These are phyloP conservation scores for Beta vulgaris DNA, from an alignment of 148 eudicot species.

Conservation along the genomic window DNA sequence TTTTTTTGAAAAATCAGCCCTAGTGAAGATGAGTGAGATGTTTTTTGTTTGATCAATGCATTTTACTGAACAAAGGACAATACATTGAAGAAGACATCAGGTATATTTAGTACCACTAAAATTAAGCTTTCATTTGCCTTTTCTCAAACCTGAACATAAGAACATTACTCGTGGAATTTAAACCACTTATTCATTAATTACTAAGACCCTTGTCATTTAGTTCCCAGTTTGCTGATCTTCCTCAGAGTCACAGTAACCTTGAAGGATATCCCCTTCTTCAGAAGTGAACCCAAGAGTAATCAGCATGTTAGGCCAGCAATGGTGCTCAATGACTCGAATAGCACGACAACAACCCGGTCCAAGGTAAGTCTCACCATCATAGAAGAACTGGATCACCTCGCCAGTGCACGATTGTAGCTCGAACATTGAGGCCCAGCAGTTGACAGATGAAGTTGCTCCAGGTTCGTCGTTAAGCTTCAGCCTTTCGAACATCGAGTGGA, in stretches of 20 bases:
- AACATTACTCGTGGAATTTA: neutral
- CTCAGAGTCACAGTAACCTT: slow-evolving; percentile 55
- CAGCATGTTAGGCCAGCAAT: slow-evolving; percentile 74
- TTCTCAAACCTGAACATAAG: neutral
- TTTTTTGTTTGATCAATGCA: slow-evolving; percentile 1
- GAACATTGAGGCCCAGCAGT: slow-evolving; percentile 55
- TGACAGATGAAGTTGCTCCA: neutral
- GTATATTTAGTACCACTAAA: neutral
- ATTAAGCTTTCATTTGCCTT: too few relatives aligned
- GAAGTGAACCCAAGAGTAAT: slow-evolving; percentile 52
- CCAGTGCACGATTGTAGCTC: slow-evolving; percentile 57
- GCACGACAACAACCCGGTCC: slow-evolving; percentile 58
- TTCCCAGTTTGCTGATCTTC: slow-evolving; percentile 11
- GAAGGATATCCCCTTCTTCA: slow-evolving; percentile 53
- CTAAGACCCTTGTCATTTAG: neutral
- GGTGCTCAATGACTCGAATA: slow-evolving; percentile 38
- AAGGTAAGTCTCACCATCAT: slow-evolving; percentile 54
- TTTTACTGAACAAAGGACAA: neutral
- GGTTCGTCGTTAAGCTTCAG: neutral
- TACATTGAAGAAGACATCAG: neutral
- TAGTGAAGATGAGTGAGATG: neutral
- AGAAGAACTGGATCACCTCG: slow-evolving; percentile 60
- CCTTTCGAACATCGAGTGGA: slow-evolving; percentile 4
- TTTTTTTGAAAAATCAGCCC: too few relatives aligned
- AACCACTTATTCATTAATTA: neutral